Conservation (phyloP, 169 alveolate species). For the Plasmodium sp. region DNA sequence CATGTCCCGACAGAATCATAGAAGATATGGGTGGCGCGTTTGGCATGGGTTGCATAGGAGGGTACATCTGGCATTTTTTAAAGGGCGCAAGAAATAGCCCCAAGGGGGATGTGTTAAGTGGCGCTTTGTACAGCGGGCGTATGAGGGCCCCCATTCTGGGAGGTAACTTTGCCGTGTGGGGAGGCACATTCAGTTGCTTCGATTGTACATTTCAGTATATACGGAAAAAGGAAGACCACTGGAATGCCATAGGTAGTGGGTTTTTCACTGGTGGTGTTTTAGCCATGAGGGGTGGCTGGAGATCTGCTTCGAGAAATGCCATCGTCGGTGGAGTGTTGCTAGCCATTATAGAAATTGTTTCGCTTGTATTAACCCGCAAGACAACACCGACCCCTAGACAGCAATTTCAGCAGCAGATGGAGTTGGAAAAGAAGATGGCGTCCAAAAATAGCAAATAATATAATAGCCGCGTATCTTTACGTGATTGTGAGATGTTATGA, state of each 20-base stretch:
- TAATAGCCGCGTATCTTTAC: background rate
- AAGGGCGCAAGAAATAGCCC: slow-evolving; percentile 95
- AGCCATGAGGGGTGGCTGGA: slow-evolving; percentile 92
- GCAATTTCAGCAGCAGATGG: slow-evolving; percentile 89
- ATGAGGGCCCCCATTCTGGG: slow-evolving; percentile 95
- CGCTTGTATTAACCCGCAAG: slow-evolving; percentile 86
- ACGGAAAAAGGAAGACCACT: slow-evolving; percentile 95
- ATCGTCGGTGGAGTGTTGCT: slow-evolving; percentile 92
- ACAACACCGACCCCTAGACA: slow-evolving; percentile 91
- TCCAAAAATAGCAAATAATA: slow-evolving; percentile 54
- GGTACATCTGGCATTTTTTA: slow-evolving; percentile 94
- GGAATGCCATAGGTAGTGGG: slow-evolving; percentile 96
- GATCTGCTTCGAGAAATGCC: slow-evolving; percentile 91
- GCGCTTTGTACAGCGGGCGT: slow-evolving; percentile 94
- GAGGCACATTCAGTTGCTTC: slow-evolving; percentile 95
- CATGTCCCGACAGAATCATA: slow-evolving; percentile 96
- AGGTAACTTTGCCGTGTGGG: slow-evolving; percentile 97
- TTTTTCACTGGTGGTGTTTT: slow-evolving; percentile 95
- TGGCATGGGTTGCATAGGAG: slow-evolving; percentile 97
- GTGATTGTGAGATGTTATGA: background rate
- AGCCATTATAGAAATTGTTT: slow-evolving; percentile 91
- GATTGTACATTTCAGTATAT: slow-evolving; percentile 93
- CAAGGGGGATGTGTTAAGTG: slow-evolving; percentile 88
- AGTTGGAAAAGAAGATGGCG: slow-evolving; percentile 77
- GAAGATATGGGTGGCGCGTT: slow-evolving; percentile 98